These are phyloP conservation scores for Amaranthus hypochondriacus DNA, from an alignment of 148 eudicot species.

Conservation along the genomic window DNA sequence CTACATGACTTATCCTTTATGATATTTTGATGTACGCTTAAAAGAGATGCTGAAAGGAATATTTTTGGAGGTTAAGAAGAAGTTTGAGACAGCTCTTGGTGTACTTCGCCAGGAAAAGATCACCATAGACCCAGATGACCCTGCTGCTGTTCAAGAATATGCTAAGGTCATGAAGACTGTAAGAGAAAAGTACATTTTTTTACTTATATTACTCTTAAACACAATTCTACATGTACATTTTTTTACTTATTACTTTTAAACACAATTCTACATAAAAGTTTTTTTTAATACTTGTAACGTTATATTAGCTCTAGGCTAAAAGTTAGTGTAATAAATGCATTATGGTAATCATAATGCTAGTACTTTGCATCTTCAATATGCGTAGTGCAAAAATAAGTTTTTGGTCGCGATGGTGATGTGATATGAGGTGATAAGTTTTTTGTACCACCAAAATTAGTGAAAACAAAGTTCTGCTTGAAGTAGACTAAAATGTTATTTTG, in stretches of 20 bases:
- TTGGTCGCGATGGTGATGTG: too few relatives aligned
- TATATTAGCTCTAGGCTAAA: neutral
- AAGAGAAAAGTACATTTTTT: conserved; percentile 49
- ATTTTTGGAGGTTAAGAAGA: conserved; percentile 79
- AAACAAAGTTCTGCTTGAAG: too few relatives aligned
- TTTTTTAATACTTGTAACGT: neutral
- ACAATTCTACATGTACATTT: neutral
- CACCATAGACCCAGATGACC: conserved; percentile 83
- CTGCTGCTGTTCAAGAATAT: conserved; percentile 77
- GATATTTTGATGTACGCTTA: conserved; percentile 23
- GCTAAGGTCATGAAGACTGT: conserved; percentile 86
- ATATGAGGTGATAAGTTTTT: too few relatives aligned
- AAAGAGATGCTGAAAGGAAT: conserved; percentile 90
- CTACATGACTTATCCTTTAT: conserved; percentile 6
- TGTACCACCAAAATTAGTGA: too few relatives aligned
- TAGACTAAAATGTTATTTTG: too few relatives aligned
- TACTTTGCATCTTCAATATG: neutral
- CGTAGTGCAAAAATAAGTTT: too few relatives aligned
- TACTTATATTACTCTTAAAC: neutral
- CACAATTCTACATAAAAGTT: neutral
- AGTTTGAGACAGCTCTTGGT: conserved; percentile 80
- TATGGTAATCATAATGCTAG: neutral
- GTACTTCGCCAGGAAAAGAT: conserved; percentile 80
- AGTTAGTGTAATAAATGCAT: neutral
- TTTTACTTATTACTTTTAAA: neutral